A percentile compares a stretch with the other conserved stretches of the same genome.
phyloP scores from a whole-genome alignment of 83 land plant genomes.

The Picea abies region DNA sequence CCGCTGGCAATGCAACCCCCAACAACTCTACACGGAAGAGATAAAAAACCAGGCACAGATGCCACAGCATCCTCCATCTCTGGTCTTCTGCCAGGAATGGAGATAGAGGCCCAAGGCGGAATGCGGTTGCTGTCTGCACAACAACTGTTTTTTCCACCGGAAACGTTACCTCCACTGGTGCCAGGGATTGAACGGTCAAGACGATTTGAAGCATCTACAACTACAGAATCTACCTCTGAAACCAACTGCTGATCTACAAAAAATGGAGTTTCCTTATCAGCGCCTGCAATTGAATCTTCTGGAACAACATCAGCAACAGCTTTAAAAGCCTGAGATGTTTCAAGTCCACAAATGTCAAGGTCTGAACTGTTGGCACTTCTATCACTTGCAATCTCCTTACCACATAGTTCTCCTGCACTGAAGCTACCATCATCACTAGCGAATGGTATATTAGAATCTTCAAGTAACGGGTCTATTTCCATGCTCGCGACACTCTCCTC shows the following conservation, averaged over 20 bases:
- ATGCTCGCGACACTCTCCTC: constrained; percentile 15
- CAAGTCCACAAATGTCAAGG: constrained; percentile 10
- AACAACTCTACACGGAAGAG: constrained; percentile 59
- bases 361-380: constrained; percentile 12
- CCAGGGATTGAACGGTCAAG: neutral
- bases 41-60: constrained; percentile 43
- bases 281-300: neutral
- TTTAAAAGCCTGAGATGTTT: neutral
- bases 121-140: constrained; percentile 18
- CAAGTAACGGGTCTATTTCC: neutral
- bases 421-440: neutral
- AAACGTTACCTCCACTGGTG: neutral
- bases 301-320: neutral
- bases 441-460: constrained; percentile 5
- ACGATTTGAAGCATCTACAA: constrained; percentile 6
- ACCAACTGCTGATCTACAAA: neutral
- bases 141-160: neutral
- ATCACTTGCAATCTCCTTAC: neutral
- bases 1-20: constrained; percentile 39
- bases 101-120: constrained; percentile 76
- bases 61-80: constrained; percentile 92
- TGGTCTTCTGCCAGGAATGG: constrained; percentile 77
- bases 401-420: too few relatives aligned
- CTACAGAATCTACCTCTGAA: neutral
- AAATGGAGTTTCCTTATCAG: neutral